These are phyloP conservation scores for Neurospora sp. DNA, from an alignment of 2,329 filamentous ascomycete genomes.

Conservation along the genomic window DNA sequence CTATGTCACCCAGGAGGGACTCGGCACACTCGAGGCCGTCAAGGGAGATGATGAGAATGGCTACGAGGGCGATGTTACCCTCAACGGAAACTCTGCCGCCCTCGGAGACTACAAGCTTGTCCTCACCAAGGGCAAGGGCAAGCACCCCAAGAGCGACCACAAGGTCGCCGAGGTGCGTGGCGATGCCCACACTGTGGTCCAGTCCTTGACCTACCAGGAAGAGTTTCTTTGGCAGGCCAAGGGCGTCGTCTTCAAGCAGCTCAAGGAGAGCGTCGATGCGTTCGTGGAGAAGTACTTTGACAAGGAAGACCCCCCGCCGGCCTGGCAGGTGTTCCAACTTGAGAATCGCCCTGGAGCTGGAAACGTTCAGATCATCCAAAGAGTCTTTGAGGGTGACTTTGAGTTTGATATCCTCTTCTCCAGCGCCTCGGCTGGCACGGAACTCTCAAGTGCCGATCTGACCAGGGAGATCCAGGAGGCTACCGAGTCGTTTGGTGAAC, in stretches of 20 bases:
- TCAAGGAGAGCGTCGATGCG: constrained; percentile 41
- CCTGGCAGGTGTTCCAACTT: constrained; percentile 78
- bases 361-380: constrained; percentile 83
- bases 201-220: constrained; percentile 56
- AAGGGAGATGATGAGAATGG: constrained; percentile 38
- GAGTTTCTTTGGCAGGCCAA: constrained; percentile 60
- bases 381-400: constrained; percentile 81
- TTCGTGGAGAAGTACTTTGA: constrained; percentile 37
- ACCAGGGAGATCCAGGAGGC: constrained; percentile 58
- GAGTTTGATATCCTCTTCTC: constrained; percentile 91
- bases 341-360: constrained; percentile 57
- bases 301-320: constrained; percentile 60
- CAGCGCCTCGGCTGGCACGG: constrained; percentile 56
- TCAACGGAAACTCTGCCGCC: constrained; percentile 60
- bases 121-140: constrained; percentile 59
- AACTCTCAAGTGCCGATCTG: constrained; percentile 51
- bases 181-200: constrained; percentile 65
- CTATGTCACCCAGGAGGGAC: constrained; percentile 71
- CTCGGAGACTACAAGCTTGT: constrained; percentile 74
- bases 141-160: constrained; percentile 56
- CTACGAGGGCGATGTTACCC: constrained; percentile 50
- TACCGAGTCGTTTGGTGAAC: constrained; percentile 60
- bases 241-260: constrained; percentile 40
- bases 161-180: constrained; percentile 58
- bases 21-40: constrained; percentile 52